Conservation (phyloP, 768 basidiomycete genomes). For the Cystofilobasidium macerans region DNA sequence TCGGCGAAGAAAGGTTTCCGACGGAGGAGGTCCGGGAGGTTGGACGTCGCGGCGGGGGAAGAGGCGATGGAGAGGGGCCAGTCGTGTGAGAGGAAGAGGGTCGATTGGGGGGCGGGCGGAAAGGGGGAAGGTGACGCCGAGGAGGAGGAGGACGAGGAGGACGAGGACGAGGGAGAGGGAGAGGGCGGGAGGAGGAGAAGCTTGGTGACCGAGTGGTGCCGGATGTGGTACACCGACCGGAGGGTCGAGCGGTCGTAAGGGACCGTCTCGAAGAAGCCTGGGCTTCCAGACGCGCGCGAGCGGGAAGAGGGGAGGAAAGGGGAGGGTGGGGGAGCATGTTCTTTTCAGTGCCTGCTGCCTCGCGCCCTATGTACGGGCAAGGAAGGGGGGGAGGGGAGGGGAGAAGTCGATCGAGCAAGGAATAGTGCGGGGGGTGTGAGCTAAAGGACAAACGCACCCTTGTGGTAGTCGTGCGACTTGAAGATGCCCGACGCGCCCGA, state of each 20-base stretch:
- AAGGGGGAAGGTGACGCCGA: slow-evolving; percentile 13
- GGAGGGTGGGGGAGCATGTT: background rate
- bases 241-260: slow-evolving; percentile 66
- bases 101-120: slow-evolving; percentile 10
- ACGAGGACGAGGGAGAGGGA: background rate
- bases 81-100: slow-evolving; percentile 85
- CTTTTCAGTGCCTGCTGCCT: too few species aligned
- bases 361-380: too few species aligned
- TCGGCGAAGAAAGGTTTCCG: slow-evolving; percentile 65
- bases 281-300: background rate
- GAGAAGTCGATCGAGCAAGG: background rate
- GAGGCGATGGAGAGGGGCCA: slow-evolving; percentile 84
- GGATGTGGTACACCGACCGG: slow-evolving; percentile 79
- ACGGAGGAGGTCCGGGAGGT: slow-evolving; percentile 50
- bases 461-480: slow-evolving; percentile 60
- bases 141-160: background rate
- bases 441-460: slow-evolving; percentile 41
- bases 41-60: slow-evolving; percentile 76
- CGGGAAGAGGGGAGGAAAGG: background rate
- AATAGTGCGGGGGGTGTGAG: background rate
- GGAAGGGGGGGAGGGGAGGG: too few species aligned
- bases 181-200: slow-evolving; percentile 37
- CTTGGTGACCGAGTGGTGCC: slow-evolving; percentile 70
- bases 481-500: slow-evolving; percentile 89
- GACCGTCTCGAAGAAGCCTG: slow-evolving; percentile 62